phyloP scores from a whole-genome alignment of 2,329 filamentous ascomycete species.

The Venturia carpophila region DNA sequence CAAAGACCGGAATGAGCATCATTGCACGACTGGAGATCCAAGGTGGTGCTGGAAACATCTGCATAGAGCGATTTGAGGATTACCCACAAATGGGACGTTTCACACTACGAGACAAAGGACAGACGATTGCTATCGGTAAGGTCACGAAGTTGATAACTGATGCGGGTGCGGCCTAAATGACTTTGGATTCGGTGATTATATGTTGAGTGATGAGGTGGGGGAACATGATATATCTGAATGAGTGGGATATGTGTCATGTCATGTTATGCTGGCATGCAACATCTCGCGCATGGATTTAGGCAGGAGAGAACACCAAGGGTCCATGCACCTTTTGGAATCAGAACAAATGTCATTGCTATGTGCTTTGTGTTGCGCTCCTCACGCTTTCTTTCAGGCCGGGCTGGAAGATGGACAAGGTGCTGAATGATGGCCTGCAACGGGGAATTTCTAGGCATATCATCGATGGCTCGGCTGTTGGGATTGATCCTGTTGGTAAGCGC shows the following conservation, averaged over 20 bases:
- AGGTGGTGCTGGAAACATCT: conserved; percentile 77
- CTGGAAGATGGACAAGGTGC: neutral
- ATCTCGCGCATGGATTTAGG: neutral
- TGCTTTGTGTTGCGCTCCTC: neutral
- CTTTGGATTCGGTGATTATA: neutral
- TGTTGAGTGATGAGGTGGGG: neutral
- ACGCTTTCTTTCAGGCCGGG: neutral
- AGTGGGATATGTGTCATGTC: neutral
- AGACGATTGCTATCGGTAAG: conserved; percentile 99
- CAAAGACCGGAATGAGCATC: conserved; percentile 72
- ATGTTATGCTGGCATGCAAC: neutral
- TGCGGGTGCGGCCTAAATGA: conserved; percentile 3
- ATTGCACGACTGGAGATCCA: conserved; percentile 87
- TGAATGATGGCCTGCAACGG: too few relatives aligned
- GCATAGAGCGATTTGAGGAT: conserved; percentile 90
- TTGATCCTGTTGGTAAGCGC: too few relatives aligned
- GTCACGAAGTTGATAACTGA: conserved; percentile 67
- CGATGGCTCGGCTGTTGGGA: too few relatives aligned
- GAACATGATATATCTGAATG: neutral
- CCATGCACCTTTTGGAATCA: neutral
- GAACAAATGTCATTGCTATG: neutral
- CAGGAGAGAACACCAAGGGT: neutral
- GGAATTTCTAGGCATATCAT: too few relatives aligned
- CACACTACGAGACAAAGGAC: conserved; percentile 48
- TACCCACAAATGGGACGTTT: conserved; percentile 60